These are phyloP conservation scores for Anthracocystis setariae DNA, from an alignment of 1,284 basidiomycete genomes.

Conservation along the genomic window DNA sequence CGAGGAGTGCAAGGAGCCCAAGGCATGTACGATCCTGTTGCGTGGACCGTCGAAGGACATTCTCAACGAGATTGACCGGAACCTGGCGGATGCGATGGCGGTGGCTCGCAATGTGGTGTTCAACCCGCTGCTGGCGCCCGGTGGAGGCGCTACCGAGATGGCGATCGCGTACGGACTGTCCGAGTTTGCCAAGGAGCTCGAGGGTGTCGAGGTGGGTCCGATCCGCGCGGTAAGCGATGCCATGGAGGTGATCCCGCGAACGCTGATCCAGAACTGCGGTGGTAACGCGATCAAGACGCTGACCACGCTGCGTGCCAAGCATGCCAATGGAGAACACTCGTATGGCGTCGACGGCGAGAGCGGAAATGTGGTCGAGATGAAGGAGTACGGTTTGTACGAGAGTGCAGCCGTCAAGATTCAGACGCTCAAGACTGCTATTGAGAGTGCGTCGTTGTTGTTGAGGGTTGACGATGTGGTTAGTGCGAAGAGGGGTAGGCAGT, in stretches of 20 bases:
- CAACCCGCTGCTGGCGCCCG: slow-evolving; percentile 89
- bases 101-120: slow-evolving; percentile 97
- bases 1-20: slow-evolving; percentile 88
- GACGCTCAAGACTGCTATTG: slow-evolving; percentile 95
- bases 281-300: slow-evolving; percentile 92
- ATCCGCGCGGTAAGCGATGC: slow-evolving; percentile 93
- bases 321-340: slow-evolving; percentile 86
- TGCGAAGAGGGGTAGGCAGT: slow-evolving; percentile 70
- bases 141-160: slow-evolving; percentile 98
- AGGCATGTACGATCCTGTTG: slow-evolving; percentile 98
- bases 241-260: slow-evolving; percentile 96
- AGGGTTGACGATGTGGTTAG: slow-evolving; percentile 95
- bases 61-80: slow-evolving; percentile 96
- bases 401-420: slow-evolving; percentile 97
- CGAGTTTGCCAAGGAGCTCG: slow-evolving; percentile 79
- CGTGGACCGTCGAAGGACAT: slow-evolving; percentile 98
- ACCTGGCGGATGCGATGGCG: slow-evolving; percentile 96
- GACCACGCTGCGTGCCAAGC: slow-evolving; percentile 89
- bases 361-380: slow-evolving; percentile 96
- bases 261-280: slow-evolving; percentile 92
- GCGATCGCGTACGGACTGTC: slow-evolving; percentile 89
- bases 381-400: slow-evolving; percentile 90
- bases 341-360: slow-evolving; percentile 96
- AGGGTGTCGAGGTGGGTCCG: slow-evolving; percentile 83
- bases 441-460: slow-evolving; percentile 89